Conservation (phyloP, 345 rosid genomes). For the Citrus maxima region DNA sequence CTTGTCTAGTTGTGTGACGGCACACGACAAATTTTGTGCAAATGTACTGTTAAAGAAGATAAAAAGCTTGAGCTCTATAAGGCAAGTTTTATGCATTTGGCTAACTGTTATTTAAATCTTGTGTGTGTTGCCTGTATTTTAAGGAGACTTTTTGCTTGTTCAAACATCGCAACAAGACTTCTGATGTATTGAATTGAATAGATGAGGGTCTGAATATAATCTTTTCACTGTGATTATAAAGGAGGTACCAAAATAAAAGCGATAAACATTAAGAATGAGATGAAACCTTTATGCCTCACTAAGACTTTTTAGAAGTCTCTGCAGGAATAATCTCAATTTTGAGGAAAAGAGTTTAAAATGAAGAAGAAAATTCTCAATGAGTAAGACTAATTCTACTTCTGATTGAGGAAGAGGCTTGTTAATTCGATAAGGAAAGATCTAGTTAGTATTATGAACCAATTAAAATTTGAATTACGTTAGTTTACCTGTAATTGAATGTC, state of each 20-base stretch:
- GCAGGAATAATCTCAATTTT: neutral
- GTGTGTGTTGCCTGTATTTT: neutral
- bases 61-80: conserved; percentile 30
- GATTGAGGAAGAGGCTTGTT: no score
- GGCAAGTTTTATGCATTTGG: conserved; percentile 21
- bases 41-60: conserved; percentile 28
- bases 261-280: neutral
- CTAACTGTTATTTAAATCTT: neutral
- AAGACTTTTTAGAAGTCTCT: neutral
- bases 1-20: conserved; percentile 6
- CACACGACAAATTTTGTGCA: conserved; percentile 27
- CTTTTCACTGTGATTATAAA: neutral
- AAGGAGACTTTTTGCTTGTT: neutral
- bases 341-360: no score
- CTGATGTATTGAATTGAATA: no score
- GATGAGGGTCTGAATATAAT: no score
- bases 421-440: no score
- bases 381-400: no score
- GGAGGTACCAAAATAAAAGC: neutral
- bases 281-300: neutral
- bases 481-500: no score
- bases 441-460: no score
- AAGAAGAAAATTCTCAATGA: no score
- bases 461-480: no score
- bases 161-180: no score